These are phyloP conservation scores for Starmerella powellii DNA, from an alignment of 805 yeast genomes.

Conservation along the genomic window DNA sequence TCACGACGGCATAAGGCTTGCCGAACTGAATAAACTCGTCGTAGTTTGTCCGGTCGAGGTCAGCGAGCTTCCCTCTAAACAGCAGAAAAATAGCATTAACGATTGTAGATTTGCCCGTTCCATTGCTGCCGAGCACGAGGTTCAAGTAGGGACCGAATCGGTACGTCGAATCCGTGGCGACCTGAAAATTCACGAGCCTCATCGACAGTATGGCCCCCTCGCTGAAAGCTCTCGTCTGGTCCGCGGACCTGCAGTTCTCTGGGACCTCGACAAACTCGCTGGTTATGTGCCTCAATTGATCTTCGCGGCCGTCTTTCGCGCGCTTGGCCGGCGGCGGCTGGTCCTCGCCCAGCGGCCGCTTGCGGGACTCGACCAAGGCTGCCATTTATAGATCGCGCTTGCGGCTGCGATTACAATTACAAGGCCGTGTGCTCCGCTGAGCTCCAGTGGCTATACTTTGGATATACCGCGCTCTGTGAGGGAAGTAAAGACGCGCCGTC, in stretches of 20 bases:
- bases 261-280: not conserved
- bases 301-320: too few species aligned
- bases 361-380: too few species aligned
- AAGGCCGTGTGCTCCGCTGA: too few species aligned
- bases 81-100: conserved; percentile 89
- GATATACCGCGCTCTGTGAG: too few species aligned
- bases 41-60: conserved; percentile 33
- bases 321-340: too few species aligned
- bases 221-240: conserved; percentile 5
- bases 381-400: too few species aligned
- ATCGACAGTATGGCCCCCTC: conserved; percentile 18
- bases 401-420: too few species aligned
- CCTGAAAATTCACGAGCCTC: conserved; percentile 21
- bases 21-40: conserved; percentile 20
- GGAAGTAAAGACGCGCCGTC: too few species aligned
- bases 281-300: too few species aligned
- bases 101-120: conserved; percentile 87
- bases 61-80: conserved; percentile 48
- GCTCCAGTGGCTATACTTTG: too few species aligned
- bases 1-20: conserved; percentile 4
- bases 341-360: too few species aligned
- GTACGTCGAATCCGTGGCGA: conserved; percentile 20
- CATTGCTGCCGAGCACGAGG: conserved; percentile 92
- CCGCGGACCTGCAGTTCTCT: not conserved
- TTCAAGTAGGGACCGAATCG: conserved; percentile 71